A percentile compares a stretch with the other conserved stretches of the same genome.
Evolutionary conservation across 1,284 basidiomycete species (phyloP).

Genomic region (Sanghuangporus sanghuang): DNA sequence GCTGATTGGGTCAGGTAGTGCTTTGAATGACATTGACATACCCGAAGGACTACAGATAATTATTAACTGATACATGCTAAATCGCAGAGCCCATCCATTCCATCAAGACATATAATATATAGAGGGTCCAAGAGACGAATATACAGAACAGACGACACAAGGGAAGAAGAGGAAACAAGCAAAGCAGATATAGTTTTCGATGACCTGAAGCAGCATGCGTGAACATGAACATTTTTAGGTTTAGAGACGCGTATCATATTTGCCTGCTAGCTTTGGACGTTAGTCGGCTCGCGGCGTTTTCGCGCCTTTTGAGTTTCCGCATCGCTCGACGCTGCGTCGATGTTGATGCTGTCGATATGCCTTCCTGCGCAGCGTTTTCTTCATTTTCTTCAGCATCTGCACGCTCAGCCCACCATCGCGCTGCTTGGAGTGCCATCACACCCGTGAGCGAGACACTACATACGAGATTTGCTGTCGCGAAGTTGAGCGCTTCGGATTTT

Average conservation of each 20-base stretch:
- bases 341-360: not conserved
- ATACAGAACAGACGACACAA: not conserved
- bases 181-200: not conserved
- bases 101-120: not conserved
- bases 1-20: not conserved
- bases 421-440: constrained; percentile 71
- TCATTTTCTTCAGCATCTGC: constrained; percentile 35
- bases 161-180: not conserved
- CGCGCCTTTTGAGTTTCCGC: constrained; percentile 9
- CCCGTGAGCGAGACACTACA: constrained; percentile 80
- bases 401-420: constrained; percentile 74
- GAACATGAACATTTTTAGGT: not conserved
- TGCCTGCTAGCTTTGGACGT: constrained; percentile 15
- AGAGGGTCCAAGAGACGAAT: not conserved
- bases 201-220: not conserved
- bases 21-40: not conserved
- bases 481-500: constrained; percentile 57
- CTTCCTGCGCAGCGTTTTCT: not conserved
- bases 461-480: constrained; percentile 75
- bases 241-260: not conserved
- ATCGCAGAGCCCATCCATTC: not conserved
- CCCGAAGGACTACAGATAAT: not conserved
- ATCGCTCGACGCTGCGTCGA: not conserved
- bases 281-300: constrained; percentile 20
- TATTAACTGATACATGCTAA: constrained; percentile 1